Evolutionary conservation across 176 grass and related monocot genomes (phyloP).

Genomic region (Musa itinerans): DNA sequence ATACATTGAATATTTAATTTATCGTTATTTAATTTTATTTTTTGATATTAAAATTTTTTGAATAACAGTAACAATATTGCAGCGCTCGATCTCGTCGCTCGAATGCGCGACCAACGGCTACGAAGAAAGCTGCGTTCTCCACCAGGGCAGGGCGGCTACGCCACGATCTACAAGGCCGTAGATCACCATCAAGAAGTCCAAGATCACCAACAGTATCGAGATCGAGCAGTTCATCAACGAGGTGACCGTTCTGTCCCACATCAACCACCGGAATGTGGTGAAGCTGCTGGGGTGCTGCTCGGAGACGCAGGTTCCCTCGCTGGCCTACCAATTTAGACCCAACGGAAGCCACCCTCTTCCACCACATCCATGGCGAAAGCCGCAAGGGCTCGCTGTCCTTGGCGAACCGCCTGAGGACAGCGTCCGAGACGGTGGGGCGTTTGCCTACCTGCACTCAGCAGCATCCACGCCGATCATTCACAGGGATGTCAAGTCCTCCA

Average conservation of each 20-base stretch:
- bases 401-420: not conserved
- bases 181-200: not conserved
- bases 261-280: not conserved
- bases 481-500: not conserved
- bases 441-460: not conserved
- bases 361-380: not conserved
- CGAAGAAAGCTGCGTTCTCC: not conserved
- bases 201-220: not conserved
- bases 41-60: no score
- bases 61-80: no score
- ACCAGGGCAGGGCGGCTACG: not conserved
- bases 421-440: not conserved
- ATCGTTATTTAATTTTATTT: no score
- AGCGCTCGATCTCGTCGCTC: no score
- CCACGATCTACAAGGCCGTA: no score
- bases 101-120: not conserved
- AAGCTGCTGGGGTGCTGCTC: not conserved
- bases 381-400: not conserved
- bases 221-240: conserved; percentile 1
- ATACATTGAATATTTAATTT: no score
- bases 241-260: not conserved
- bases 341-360: not conserved
- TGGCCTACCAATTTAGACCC: not conserved
- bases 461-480: not conserved
- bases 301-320: not conserved